Evolutionary conservation across 331 rosid species (phyloP).

Genomic region (Saraca asoca): DNA sequence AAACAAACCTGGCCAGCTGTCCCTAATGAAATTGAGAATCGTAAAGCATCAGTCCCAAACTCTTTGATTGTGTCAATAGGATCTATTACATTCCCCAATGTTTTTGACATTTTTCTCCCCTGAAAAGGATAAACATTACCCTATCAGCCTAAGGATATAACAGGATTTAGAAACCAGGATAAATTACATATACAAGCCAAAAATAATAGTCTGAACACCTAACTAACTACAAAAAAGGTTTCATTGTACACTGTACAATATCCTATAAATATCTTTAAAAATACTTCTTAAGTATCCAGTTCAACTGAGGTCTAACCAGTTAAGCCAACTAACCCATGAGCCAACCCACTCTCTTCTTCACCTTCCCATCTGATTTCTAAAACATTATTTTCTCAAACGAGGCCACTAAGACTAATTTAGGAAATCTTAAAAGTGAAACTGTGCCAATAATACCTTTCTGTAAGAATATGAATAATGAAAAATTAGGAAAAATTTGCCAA

Average conservation of each 20-base stretch:
- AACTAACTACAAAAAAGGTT: neutral
- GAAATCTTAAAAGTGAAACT: neutral
- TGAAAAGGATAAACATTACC: constrained; percentile 39
- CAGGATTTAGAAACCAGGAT: constrained; percentile 13
- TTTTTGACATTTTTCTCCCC: constrained; percentile 98
- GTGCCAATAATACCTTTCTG: neutral
- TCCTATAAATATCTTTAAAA: too few relatives aligned
- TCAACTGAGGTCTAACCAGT: too few relatives aligned
- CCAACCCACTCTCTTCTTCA: too few relatives aligned
- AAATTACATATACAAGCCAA: neutral
- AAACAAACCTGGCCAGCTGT: constrained; percentile 94
- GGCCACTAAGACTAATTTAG: too few relatives aligned
- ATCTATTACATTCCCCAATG: constrained; percentile 87
- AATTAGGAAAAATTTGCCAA: neutral
- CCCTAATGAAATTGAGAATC: constrained; percentile 90
- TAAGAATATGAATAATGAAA: neutral
- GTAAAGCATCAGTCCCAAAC: constrained; percentile 92
- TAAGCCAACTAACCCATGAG: too few relatives aligned
- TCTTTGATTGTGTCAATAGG: constrained; percentile 88
- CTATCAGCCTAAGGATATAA: constrained; percentile 17
- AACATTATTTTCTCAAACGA: too few relatives aligned
- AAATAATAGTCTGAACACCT: neutral
- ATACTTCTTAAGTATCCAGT: too few relatives aligned
- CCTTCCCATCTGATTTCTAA: too few relatives aligned
- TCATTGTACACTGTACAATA: too few relatives aligned